Conservation (phyloP, 1,284 basidiomycete genomes). For the Lentinus polychrous region DNA sequence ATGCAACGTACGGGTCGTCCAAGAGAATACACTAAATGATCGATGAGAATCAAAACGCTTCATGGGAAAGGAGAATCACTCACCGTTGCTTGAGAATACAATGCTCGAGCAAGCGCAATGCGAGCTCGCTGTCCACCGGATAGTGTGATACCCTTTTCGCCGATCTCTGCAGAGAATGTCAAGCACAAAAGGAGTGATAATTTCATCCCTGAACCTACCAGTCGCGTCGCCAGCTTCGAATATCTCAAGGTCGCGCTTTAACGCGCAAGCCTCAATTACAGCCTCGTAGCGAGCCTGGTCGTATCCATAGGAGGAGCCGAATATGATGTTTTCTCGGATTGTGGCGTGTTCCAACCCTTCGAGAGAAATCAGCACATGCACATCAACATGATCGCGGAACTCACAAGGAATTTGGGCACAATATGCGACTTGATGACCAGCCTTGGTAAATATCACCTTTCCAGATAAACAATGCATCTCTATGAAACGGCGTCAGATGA, state of each 20-base stretch:
- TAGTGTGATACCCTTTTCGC: conserved; percentile 73
- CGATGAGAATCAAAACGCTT: conserved; percentile 5
- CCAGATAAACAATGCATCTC: conserved; percentile 69
- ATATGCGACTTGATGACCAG: conserved; percentile 53
- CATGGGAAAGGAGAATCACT: conserved; percentile 6
- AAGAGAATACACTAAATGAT: conserved; percentile 60
- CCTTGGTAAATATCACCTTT: conserved; percentile 55
- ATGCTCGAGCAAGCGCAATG: conserved; percentile 60
- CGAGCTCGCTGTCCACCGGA: conserved; percentile 81
- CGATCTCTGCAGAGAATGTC: conserved; percentile 43
- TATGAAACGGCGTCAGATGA: conserved; percentile 17
- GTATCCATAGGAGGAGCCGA: conserved; percentile 60
- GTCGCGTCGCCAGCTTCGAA: conserved; percentile 82
- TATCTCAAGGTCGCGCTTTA: conserved; percentile 65
- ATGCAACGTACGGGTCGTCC: conserved; percentile 69
- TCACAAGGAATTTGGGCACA: conserved; percentile 64
- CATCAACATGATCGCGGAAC: conserved; percentile 18
- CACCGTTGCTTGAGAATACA: conserved; percentile 60
- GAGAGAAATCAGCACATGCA: background rate
- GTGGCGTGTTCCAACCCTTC: conserved; percentile 69
- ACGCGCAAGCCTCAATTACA: conserved; percentile 77
- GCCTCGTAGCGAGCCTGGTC: conserved; percentile 66
- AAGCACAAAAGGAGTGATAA: conserved; percentile 2
- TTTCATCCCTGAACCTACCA: conserved; percentile 29
- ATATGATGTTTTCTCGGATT: conserved; percentile 77